phyloP scores from a whole-genome alignment of 495 filamentous ascomycete genomes.

The Talaromyces proteolyticus region DNA sequence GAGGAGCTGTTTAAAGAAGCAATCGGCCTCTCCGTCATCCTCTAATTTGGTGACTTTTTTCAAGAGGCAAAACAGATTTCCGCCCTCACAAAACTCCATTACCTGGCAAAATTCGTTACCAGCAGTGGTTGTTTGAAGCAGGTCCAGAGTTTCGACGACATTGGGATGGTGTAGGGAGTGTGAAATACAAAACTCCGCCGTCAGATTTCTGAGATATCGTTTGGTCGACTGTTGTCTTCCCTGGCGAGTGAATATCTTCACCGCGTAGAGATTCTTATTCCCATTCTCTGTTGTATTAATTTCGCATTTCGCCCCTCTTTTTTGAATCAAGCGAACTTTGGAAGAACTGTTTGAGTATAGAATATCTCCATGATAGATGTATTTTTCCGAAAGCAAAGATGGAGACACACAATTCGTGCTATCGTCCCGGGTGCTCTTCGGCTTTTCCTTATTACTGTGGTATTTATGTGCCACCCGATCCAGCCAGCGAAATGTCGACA shows the following conservation, averaged over 20 bases:
- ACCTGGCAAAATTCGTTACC: slow-evolving; percentile 16
- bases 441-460: too few species aligned
- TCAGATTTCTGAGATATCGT: not conserved
- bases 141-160: slow-evolving; percentile 10
- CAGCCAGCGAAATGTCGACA: too few species aligned
- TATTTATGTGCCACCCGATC: too few species aligned
- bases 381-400: not conserved
- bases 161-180: slow-evolving; percentile 9
- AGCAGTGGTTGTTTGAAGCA: slow-evolving; percentile 11
- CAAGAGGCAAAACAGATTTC: slow-evolving; percentile 12
- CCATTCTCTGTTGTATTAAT: not conserved
- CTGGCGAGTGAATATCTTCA: not conserved
- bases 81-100: slow-evolving; percentile 13
- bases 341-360: not conserved
- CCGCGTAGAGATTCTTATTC: not conserved
- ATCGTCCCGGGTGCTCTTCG: too few species aligned
- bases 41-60: slow-evolving; percentile 1
- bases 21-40: slow-evolving; percentile 8
- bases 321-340: not conserved
- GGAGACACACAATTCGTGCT: too few species aligned
- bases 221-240: not conserved
- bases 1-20: slow-evolving; percentile 44
- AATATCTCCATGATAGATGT: not conserved
- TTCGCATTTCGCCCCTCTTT: not conserved
- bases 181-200: not conserved